Percentiles rank a stretch among this genome's conserved stretches.
Evolutionary conservation across 257 asterid genomes (phyloP).

Genomic region (Mentha longifolia): DNA sequence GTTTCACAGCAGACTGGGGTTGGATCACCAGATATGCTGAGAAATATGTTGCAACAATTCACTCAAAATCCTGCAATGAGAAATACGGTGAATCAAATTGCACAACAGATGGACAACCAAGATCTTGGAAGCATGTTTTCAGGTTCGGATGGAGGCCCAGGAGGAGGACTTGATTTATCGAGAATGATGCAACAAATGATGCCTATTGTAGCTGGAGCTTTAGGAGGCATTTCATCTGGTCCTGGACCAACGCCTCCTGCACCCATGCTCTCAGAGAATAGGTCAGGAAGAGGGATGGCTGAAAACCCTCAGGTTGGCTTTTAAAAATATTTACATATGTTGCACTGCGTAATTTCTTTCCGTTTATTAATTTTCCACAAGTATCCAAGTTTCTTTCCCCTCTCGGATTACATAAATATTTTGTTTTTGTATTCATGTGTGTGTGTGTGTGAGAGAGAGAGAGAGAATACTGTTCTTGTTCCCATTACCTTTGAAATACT

Average conservation of each 20-base stretch:
- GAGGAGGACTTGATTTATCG: constrained; percentile 82
- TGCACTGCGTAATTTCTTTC: no score
- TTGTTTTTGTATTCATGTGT: background rate
- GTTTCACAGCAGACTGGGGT: constrained; percentile 91
- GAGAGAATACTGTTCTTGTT: background rate
- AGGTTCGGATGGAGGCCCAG: constrained; percentile 61
- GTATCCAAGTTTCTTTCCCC: no score
- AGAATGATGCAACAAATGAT: constrained; percentile 97
- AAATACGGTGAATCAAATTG: constrained; percentile 81
- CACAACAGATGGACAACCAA: constrained; percentile 83
- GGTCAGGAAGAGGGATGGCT: constrained; percentile 39
- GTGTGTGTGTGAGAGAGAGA: no score
- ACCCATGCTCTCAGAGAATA: constrained; percentile 33
- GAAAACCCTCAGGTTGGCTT: constrained; percentile 60
- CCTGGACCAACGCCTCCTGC: constrained; percentile 41
- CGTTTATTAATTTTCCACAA: no score
- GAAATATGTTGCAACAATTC: constrained; percentile 78
- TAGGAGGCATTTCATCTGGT: constrained; percentile 63
- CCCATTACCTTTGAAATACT: background rate
- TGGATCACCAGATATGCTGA: constrained; percentile 87
- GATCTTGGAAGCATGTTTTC: constrained; percentile 83
- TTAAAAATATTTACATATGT: background rate
- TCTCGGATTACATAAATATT: background rate
- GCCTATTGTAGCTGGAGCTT: constrained; percentile 93
- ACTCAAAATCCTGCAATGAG: constrained; percentile 89